Evolutionary conservation across 306 rosid species (phyloP), one percentile per base, ranked within the genome.

Genomic region (barrel medic (Medicago truncatula)): DNA sequence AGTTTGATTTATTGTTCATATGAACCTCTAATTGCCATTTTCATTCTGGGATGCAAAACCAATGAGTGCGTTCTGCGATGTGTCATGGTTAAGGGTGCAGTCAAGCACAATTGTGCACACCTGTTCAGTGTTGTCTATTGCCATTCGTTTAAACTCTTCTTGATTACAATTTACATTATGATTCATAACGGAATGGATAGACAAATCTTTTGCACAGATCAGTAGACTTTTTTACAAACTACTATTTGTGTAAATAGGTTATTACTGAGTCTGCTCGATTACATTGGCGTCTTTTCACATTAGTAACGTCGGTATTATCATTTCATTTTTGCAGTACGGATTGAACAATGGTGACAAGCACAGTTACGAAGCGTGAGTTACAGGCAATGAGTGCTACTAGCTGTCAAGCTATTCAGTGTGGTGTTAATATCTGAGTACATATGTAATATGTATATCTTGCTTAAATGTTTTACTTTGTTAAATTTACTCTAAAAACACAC

Each of bases 241-340:
- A 67, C 59, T 12, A 77, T 57, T 49, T 39, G 17, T 41, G 57
- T 54, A 46, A 50, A 68, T 16, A 73, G 21, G 61, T 41, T 77
- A 76, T 58, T 4, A 18, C 53, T 23, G 49, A 61, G 25, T 16
- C 40, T 56, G 23, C 67, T 46, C 34, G 58, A 15, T 60, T 63
- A 75, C 46, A 15, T 53, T 52, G 25, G 40, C 77, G 16, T 49
- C 39, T 5, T 61, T 68, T 73, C 39, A 70, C 31, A 49, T 61
- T 28, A 69, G 43, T 83, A 69, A 88, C 50, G 25, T 58, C 3
- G 20, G 5, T 69, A 17, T 43, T 50, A 20, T 36, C 65, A 67
- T 46, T 67, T 23, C 67, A 16, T 75, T 49, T 69, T 54, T 87
- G 90, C 96, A 92, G 98, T 87, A 94, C 20, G 97, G 97, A 78